Evolutionary conservation across 2,329 filamentous ascomycete species (phyloP).

Genomic region (Aspergillus pseudonomiae): DNA sequence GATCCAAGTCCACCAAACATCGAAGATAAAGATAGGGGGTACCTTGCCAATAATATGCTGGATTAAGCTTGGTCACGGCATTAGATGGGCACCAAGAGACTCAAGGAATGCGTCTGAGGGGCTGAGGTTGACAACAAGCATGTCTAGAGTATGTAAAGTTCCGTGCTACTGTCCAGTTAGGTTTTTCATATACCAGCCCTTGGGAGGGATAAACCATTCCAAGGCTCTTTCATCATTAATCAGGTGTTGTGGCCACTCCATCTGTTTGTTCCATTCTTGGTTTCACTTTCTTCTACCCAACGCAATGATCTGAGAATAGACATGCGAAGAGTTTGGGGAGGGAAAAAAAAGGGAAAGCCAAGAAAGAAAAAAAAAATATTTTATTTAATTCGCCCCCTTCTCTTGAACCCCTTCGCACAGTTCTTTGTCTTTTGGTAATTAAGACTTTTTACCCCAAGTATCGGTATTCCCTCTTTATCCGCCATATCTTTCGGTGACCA

Average conservation of each 20-base stretch:
- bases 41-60: conserved; percentile 9
- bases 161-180: conserved; percentile 8
- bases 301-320: neutral
- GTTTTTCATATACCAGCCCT: neutral
- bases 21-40: conserved; percentile 1
- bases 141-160: conserved; percentile 15
- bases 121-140: conserved; percentile 13
- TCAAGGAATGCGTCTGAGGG: conserved; percentile 11
- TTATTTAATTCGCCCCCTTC: neutral
- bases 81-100: conserved; percentile 12
- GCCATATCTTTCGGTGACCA: neutral
- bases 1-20: neutral
- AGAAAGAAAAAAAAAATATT: neutral
- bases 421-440: conserved; percentile 4
- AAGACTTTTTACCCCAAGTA: neutral
- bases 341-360: neutral
- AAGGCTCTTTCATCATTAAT: neutral
- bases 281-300: conserved; percentile 4
- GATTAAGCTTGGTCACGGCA: conserved; percentile 9
- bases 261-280: neutral
- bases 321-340: neutral
- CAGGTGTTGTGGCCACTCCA: neutral
- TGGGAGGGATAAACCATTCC: neutral
- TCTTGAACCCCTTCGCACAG: neutral
- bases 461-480: conserved; percentile 1